Evolutionary conservation across 192 early-diverging fungal species (phyloP).

Genomic region (Thoreauomyces humboldtii): DNA sequence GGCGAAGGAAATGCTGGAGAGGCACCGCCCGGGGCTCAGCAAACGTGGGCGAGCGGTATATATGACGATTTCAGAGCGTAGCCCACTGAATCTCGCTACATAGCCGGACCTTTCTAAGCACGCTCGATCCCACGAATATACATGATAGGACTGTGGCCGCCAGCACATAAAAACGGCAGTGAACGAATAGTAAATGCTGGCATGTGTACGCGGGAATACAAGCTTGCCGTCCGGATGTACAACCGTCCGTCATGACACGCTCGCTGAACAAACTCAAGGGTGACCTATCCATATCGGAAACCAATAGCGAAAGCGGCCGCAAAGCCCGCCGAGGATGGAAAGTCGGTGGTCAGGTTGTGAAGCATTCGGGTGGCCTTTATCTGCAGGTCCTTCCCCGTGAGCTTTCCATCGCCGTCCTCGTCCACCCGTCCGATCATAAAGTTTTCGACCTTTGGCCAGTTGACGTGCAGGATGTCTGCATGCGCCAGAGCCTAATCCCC

Average conservation of each 20-base stretch:
- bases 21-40: too few relatives aligned
- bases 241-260: background rate
- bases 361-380: constrained; percentile 21
- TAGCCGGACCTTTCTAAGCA: too few relatives aligned
- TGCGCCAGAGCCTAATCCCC: constrained; percentile 33
- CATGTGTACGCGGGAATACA: too few relatives aligned
- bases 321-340: constrained; percentile 41
- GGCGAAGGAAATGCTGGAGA: too few relatives aligned
- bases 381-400: constrained; percentile 38
- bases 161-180: too few relatives aligned
- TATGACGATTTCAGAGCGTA: too few relatives aligned
- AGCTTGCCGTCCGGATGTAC: too few relatives aligned
- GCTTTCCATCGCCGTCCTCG: constrained; percentile 43
- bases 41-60: too few relatives aligned
- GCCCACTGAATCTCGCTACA: too few relatives aligned
- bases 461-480: constrained; percentile 35
- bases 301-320: constrained; percentile 39
- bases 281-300: constrained; percentile 37
- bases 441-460: constrained; percentile 38
- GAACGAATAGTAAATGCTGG: too few relatives aligned
- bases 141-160: too few relatives aligned
- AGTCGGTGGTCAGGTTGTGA: constrained; percentile 34
- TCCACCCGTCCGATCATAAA: constrained; percentile 30
- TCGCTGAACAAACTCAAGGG: background rate
- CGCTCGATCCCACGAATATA: too few relatives aligned